Base-by-base conservation (phyloP, 1,139 yeast genomes). In the Geotrichum fermentans region DNA sequence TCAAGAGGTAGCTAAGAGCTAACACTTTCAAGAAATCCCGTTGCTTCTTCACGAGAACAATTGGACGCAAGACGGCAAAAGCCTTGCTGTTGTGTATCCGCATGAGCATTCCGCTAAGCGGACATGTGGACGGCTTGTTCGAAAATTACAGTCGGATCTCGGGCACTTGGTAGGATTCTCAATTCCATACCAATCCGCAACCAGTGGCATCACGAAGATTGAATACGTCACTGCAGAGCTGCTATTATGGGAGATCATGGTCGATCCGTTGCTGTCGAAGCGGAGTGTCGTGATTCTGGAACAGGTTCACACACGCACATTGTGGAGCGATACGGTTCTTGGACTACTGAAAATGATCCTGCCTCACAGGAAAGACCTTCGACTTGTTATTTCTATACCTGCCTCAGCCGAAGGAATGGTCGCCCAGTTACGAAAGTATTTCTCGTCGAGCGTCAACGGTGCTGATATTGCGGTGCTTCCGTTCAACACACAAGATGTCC, bases 281-380 rank as follows among this genome's bases (percentile, higher is more conserved):
- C 87, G 88, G 61, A 77, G 82, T 1, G 80, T 89, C 57, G 73
- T 89, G 1, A 81, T 88, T 13, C 80, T 89, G 74, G 96, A 89
- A 68, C 95, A 88, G 66, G 95, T 95, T 0, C 96, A 89, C 61
- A 94, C 85, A 64, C 69, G 96, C 49, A 75, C 89, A 0, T 68
- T 85, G 33, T 84, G 80, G 62, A 83, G 95, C 0, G 96, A 89
- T 66, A 76, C 87, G 1, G 62, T 86, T 2, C 64, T 89, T 28
- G 95, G 96, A 0, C 65, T 88, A 10, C 75, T 88, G 61, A 79
- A 79, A 58, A 71, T 73, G 70, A 56, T 57, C 59, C 30, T 67
- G 68, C 56, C 47, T 7, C 56, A 50, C 33, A 24, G 50, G 14
- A 29, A 16, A n/a, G 51, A 43, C 16, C 24, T 49, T 6, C 43